Evolutionary conservation across 257 asterid genomes (phyloP), one percentile per base, ranked within the genome.

Genomic region (Cynanchum wilfordii): DNA sequence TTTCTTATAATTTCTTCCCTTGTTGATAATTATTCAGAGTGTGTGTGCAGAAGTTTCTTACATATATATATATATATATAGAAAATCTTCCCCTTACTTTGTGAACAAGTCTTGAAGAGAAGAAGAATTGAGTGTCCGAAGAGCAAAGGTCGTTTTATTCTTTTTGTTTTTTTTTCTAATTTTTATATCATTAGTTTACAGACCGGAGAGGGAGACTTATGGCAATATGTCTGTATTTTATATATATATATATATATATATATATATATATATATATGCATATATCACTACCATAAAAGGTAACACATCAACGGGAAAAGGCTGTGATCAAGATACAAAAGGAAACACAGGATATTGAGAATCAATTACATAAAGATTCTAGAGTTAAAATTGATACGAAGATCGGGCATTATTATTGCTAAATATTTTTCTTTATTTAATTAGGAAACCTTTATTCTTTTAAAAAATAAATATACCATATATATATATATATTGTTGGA

Each of bases 111-210:
- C 44, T 19, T 36, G 36, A 62, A 24, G 59, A 55, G 36, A 62
- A 55, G 36, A 62, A 47, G 44, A 52, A 70, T 86, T 75, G 84
- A 82, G 86, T 82, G 86, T 62, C 66, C 69, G 83, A 64, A 72
- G 83, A 69, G 87, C 77, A 86, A 84, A 77, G 87, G 76, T 78
- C 50, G 73, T 30, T 30, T 42, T 40, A 40, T 40, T 40, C 9
- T 40, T 4, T 40, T 40, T 40, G 6, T 38, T 38, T 40, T 5
- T 40, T 40, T 40, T 40, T 5, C 4, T 33, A 33, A 33, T 33
- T 33, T 30, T 33, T 33, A 33, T 33, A 33, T 2, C 36, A 33
- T 33, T 33, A 5, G 38, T 33, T 5, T 33, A 33, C 5, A 33
- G 0, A 33, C 4, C 5, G 38, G 38, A 33, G 38, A 33, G 38